A percentile compares a stretch with the other conserved stretches of the same genome.
Evolutionary conservation across 768 basidiomycete species (phyloP).

Genomic region (Xerocomellus intermedius): DNA sequence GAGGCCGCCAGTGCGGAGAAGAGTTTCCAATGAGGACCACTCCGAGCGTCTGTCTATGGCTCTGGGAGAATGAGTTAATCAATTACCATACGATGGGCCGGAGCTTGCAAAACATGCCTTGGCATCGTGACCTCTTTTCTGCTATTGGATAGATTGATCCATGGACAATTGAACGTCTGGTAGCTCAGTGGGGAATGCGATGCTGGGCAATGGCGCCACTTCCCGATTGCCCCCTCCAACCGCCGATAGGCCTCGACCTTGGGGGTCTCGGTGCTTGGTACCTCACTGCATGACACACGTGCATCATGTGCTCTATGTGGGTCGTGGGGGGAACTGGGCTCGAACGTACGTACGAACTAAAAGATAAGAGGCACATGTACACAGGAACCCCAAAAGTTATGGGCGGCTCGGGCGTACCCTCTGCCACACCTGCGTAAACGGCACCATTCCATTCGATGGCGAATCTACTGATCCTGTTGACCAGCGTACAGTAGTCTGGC

Average conservation of each 20-base stretch:
- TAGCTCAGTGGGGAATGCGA: background rate
- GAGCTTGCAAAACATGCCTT: background rate
- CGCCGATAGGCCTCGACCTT: background rate
- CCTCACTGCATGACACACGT: conserved; percentile 6
- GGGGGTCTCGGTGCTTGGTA: background rate
- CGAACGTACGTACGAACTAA: conserved; percentile 15
- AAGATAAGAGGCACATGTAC: conserved; percentile 18
- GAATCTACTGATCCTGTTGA: background rate
- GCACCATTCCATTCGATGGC: background rate
- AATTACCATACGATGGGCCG: background rate
- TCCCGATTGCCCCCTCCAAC: background rate
- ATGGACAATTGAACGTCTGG: background rate
- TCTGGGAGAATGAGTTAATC: conserved; percentile 1
- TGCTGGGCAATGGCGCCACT: background rate
- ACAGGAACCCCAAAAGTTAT: conserved; percentile 17
- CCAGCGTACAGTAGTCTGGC: background rate
- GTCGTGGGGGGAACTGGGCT: conserved; percentile 9
- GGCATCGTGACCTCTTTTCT: background rate
- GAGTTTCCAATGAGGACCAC: background rate
- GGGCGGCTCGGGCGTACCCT: conserved; percentile 10
- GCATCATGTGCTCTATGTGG: conserved; percentile 2
- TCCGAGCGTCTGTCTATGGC: background rate
- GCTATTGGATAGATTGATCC: background rate
- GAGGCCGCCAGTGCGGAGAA: background rate
- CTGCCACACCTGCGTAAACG: conserved; percentile 9